Evolutionary conservation across 306 rosid species (phyloP), one percentile per base, ranked within the genome.

Genomic region (Psophocarpus tetragonolobus): DNA sequence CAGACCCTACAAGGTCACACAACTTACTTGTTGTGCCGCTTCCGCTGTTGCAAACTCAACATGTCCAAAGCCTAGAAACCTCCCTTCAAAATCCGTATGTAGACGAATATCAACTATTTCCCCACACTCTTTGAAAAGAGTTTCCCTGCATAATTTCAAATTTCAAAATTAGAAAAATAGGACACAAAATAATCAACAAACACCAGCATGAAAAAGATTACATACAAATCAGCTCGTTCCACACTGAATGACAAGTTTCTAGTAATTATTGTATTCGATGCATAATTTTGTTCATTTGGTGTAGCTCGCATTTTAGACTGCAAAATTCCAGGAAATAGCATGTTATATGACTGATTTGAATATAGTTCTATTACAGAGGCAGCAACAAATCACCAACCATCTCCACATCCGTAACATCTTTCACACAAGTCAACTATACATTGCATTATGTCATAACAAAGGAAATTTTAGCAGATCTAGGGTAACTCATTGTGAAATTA

Each of bases 61-160:
- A 74, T 94, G 96, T 3, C 92, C 98, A 84, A 74, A 87, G 21
- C 94, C 98, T 90, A 13, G 90, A 54, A 94, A 89, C 53, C 53
- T 62, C 50, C 96, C 94, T 2, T 86, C 94, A 0, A 7, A 12
- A 65, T 86, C 85, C 1, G 68, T 41, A 14, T 88, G 53, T 11
- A 94, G 82, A 62, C 93, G 91, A 20, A 94, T 66, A 41, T 89
- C 91, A 77, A 89, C 87, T 57, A 92, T 66, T 73, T 85, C 87
- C 9, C 94, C 97, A 78, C 80, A 87, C 69, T 76, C 81, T 76
- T 90, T 86, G 77, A 94, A 94, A 84, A 92, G 85, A n/a, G 58
- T 61, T 41, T 81, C 94, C 80, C 98, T 94, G 84, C 60, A 68
- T 6, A 81, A 74, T 35, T 21, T 68, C 6, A 3, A 81, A 74